phyloP scores from a whole-genome alignment of 2,329 filamentous ascomycete species.

The Trichoderma cornu-damae region DNA sequence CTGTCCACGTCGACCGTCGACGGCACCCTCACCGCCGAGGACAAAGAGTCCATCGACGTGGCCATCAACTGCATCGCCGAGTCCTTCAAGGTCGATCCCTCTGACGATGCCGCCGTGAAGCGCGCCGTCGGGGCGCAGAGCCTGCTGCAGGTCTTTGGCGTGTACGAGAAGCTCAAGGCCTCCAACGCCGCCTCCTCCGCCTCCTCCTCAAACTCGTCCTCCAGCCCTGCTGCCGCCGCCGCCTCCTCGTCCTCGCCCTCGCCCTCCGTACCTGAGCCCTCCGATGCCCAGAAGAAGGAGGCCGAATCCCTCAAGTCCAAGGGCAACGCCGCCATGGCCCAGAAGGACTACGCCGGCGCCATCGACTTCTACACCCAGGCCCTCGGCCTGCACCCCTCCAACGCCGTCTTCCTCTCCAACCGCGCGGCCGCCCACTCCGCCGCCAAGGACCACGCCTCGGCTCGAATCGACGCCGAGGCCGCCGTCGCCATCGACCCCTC shows the following conservation, averaged over 20 bases:
- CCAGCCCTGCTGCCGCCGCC: slow-evolving; percentile 40
- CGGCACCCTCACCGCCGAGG: slow-evolving; percentile 80
- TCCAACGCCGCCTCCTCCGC: slow-evolving; percentile 33
- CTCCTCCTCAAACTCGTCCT: slow-evolving; percentile 32
- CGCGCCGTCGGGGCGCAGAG: slow-evolving; percentile 81
- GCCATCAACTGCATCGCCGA: slow-evolving; percentile 92
- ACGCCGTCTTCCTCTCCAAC: slow-evolving; percentile 97
- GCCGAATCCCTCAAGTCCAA: slow-evolving; percentile 84
- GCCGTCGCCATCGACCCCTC: slow-evolving; percentile 81
- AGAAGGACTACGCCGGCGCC: slow-evolving; percentile 80
- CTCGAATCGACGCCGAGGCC: slow-evolving; percentile 81
- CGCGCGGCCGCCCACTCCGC: slow-evolving; percentile 90
- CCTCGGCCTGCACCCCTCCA: slow-evolving; percentile 71
- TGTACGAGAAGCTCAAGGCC: slow-evolving; percentile 90
- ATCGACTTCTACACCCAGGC: slow-evolving; percentile 87
- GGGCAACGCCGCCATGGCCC: slow-evolving; percentile 91
- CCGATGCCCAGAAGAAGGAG: slow-evolving; percentile 64
- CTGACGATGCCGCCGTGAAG: slow-evolving; percentile 64
- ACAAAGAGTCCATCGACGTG: slow-evolving; percentile 90
- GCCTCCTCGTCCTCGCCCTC: slow-evolving; percentile 29
- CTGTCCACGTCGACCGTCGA: slow-evolving; percentile 78
- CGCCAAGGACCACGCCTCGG: slow-evolving; percentile 75
- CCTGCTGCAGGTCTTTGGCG: slow-evolving; percentile 84
- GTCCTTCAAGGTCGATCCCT: slow-evolving; percentile 89
- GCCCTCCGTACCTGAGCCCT: slow-evolving; percentile 26